phyloP scores from a whole-genome alignment of 2,329 filamentous ascomycete genomes.

The Endoconidiophora polonica region DNA sequence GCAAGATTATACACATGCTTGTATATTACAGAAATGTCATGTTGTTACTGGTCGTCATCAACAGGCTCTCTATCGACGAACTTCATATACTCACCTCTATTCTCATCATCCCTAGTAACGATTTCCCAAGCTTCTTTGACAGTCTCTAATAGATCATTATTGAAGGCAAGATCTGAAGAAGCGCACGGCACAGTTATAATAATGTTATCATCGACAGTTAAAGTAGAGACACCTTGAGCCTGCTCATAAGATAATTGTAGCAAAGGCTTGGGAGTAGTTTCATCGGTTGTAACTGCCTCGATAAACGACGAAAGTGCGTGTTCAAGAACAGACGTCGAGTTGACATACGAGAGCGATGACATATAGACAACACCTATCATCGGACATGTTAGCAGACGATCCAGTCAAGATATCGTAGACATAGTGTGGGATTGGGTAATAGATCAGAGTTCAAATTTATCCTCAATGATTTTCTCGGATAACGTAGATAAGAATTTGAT shows the following conservation, averaged over 20 bases:
- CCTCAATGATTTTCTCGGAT: conserved; percentile 84
- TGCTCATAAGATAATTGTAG: conserved; percentile 43
- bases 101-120: conserved; percentile 35
- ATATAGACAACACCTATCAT: conserved; percentile 22
- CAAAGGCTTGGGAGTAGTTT: conserved; percentile 21
- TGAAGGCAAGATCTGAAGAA: conserved; percentile 52
- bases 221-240: conserved; percentile 17
- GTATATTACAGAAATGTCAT: conserved; percentile 21
- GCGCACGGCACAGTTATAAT: conserved; percentile 41
- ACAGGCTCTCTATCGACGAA: conserved; percentile 59
- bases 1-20: background rate
- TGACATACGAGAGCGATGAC: conserved; percentile 22
- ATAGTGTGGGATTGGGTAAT: conserved; percentile 18
- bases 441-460: conserved; percentile 72
- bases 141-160: conserved; percentile 49
- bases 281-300: conserved; percentile 14
- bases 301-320: conserved; percentile 28
- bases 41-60: conserved; percentile 39
- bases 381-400: conserved; percentile 19
- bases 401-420: conserved; percentile 11
- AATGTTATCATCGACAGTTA: conserved; percentile 21
- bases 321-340: conserved; percentile 23
- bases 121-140: conserved; percentile 56
- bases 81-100: conserved; percentile 46
- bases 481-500: conserved; percentile 99